These are phyloP conservation scores for Bryoerythrophyllum caledonicum DNA, from an alignment of 225 moss, liverwort and hornwort genomes.

Conservation along the genomic window DNA sequence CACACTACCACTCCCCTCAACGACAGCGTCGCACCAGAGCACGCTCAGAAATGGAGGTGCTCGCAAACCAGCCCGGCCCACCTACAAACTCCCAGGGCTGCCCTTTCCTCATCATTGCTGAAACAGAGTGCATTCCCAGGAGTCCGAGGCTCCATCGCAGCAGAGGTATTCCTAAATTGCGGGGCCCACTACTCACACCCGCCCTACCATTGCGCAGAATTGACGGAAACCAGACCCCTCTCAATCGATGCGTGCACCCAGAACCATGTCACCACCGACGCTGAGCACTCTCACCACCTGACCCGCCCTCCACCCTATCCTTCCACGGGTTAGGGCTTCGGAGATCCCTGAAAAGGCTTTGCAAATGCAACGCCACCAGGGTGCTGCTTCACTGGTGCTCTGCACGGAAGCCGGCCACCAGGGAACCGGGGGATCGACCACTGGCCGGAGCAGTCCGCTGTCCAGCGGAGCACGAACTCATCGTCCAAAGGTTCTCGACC, in stretches of 20 bases:
- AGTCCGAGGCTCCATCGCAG: background rate
- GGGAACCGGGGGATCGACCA: background rate
- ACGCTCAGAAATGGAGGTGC: background rate
- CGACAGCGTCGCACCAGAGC: background rate
- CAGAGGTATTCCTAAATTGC: too few species aligned
- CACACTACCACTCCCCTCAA: background rate
- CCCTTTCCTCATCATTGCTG: background rate
- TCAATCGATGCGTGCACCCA: background rate
- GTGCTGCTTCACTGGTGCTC: background rate
- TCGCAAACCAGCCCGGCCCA: background rate
- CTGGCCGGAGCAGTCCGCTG: background rate
- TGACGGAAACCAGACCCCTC: background rate
- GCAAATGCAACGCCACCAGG: background rate
- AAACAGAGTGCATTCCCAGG: background rate
- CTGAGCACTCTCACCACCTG: background rate
- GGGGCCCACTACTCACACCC: too few species aligned
- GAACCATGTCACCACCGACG: background rate
- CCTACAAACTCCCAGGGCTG: background rate
- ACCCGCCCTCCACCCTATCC: background rate
- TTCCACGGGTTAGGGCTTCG: background rate
- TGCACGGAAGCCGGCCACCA: background rate
- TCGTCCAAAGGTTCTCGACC: background rate
- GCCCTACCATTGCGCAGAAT: background rate
- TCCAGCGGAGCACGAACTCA: background rate
- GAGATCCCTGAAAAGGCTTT: background rate